Conservation (phyloP, 2,329 filamentous ascomycete genomes). For the Fusarium sacchari region DNA sequence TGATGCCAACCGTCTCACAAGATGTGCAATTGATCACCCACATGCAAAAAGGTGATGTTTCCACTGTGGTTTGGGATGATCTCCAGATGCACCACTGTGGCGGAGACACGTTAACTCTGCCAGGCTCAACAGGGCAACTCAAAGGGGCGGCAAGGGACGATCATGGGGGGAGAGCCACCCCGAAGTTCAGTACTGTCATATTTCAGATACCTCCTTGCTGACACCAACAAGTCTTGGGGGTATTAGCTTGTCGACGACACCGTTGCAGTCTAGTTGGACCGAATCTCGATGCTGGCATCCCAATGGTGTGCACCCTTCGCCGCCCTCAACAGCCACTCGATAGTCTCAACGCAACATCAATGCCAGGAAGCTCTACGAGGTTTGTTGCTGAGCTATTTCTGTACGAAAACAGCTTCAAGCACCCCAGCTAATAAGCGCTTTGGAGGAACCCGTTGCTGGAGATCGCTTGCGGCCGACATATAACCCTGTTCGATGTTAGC, state of each 20-base stretch:
- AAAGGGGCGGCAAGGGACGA: conserved; percentile 26
- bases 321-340: conserved; percentile 1
- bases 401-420: conserved; percentile 7
- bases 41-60: conserved; percentile 2
- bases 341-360: conserved; percentile 2
- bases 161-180: conserved; percentile 11
- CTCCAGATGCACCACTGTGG: conserved; percentile 24
- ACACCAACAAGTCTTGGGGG: conserved; percentile 4
- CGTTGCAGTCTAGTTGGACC: not conserved
- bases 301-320: not conserved
- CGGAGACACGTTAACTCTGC: conserved; percentile 25
- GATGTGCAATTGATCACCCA: conserved; percentile 21
- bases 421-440: conserved; percentile 37
- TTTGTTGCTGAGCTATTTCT: not conserved
- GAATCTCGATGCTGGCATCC: not conserved
- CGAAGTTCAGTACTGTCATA: conserved; percentile 26
- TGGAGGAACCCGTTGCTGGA: conserved; percentile 20
- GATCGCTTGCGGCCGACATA: conserved; percentile 26
- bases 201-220: conserved; percentile 32
- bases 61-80: conserved; percentile 23
- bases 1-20: conserved; percentile 9
- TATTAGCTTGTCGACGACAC: not conserved
- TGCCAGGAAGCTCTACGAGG: not conserved
- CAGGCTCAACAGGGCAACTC: conserved; percentile 10
- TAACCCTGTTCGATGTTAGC: conserved; percentile 28